Conservation (phyloP, 257 asterid species). For the Echium plantagineum region DNA sequence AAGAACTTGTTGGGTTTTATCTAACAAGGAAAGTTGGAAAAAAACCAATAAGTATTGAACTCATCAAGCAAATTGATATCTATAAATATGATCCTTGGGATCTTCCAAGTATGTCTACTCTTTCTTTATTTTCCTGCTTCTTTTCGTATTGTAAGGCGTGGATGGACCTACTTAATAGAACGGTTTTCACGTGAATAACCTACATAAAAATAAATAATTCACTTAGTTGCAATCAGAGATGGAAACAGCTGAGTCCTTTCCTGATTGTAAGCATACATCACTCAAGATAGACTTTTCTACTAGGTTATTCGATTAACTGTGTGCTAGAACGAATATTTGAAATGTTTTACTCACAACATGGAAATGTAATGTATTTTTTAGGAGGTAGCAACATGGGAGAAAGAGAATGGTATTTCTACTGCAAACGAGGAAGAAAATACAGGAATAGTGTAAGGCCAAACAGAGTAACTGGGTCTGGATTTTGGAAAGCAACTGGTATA, state of each 20-base stretch:
- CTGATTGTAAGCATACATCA: too few species aligned
- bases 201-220: too few species aligned
- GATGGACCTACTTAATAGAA: too few species aligned
- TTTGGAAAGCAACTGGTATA: slow-evolving; percentile 93
- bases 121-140: not conserved
- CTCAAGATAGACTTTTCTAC: too few species aligned
- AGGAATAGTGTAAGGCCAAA: slow-evolving; percentile 78
- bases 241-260: too few species aligned
- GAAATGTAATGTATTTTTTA: too few species aligned
- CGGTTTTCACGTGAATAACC: too few species aligned
- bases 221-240: too few species aligned
- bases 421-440: slow-evolving; percentile 84
- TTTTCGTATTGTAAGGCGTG: too few species aligned
- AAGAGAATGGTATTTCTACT: slow-evolving; percentile 79
- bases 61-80: slow-evolving; percentile 77
- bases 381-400: slow-evolving; percentile 57
- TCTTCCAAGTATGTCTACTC: slow-evolving; percentile 61
- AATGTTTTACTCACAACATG: too few species aligned
- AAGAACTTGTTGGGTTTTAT: slow-evolving; percentile 77
- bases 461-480: slow-evolving; percentile 75
- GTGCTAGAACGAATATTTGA: too few species aligned
- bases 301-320: too few species aligned
- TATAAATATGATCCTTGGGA: slow-evolving; percentile 93
- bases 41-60: slow-evolving; percentile 44
- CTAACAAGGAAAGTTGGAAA: slow-evolving; percentile 60